A percentile compares a stretch with the other conserved stretches of the same genome.
Conservation (phyloP, 148 eudicot species). For the Vaccinium corymbosum region DNA sequence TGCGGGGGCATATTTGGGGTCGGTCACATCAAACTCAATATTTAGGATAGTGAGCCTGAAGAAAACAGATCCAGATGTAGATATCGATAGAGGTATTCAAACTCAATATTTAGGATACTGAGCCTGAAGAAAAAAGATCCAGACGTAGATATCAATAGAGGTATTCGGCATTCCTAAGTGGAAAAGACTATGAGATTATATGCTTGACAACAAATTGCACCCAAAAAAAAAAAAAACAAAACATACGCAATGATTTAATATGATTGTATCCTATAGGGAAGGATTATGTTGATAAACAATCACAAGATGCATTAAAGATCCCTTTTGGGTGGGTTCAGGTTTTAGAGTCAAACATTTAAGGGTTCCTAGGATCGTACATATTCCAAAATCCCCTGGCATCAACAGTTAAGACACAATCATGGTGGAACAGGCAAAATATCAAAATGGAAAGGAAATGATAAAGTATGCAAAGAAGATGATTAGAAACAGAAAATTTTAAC, state of each 20-base stretch:
- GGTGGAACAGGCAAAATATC: neutral
- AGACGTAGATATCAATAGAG: neutral
- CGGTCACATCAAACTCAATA: neutral
- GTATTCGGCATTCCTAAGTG: neutral
- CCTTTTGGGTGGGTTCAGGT: neutral
- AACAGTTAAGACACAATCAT: conserved; percentile 1
- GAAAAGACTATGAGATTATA: neutral
- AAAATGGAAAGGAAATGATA: conserved; percentile 4
- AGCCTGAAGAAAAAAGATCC: neutral
- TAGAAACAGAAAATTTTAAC: conserved; percentile 12
- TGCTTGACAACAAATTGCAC: no score
- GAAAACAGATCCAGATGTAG: no score
- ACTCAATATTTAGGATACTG: neutral
- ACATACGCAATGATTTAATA: neutral
- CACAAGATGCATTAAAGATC: neutral
- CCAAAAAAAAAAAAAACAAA: neutral
- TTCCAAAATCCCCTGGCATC: neutral
- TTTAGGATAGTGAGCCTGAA: neutral
- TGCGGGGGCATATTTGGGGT: neutral
- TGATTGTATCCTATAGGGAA: neutral
- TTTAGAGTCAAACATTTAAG: neutral
- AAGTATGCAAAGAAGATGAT: neutral
- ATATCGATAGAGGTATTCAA: neutral
- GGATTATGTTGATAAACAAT: neutral
- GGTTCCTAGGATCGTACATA: neutral